Evolutionary conservation across 371 early-diverging fungal genomes (phyloP).

Genomic region (Rhizopus stolonifer): DNA sequence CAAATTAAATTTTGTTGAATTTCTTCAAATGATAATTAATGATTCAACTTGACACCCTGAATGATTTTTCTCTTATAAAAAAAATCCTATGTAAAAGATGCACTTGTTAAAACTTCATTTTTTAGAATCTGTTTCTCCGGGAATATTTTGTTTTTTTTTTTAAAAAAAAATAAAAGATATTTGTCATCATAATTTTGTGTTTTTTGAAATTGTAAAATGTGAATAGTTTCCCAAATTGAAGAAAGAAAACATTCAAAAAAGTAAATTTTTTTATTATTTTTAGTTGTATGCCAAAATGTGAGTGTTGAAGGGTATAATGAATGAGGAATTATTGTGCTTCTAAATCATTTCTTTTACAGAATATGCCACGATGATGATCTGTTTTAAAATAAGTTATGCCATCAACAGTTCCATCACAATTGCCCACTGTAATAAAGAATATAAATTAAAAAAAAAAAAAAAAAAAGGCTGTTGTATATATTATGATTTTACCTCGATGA

Average conservation of each 20-base stretch:
- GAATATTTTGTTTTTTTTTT: no score
- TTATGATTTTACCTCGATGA: slow-evolving; percentile 26
- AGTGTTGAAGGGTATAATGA: not conserved
- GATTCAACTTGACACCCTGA: slow-evolving; percentile 1
- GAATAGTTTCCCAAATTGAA: no score
- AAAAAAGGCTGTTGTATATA: no score
- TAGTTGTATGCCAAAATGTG: no score
- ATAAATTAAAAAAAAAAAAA: not conserved
- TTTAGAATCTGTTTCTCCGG: no score
- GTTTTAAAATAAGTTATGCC: slow-evolving; percentile 29
- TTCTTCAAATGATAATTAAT: not conserved
- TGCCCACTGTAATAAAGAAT: slow-evolving; percentile 22
- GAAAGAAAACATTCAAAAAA: no score
- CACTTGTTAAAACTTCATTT: not conserved
- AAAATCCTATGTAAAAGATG: not conserved
- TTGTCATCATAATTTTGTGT: no score
- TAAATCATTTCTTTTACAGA: slow-evolving; percentile 26
- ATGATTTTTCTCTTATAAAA: not conserved
- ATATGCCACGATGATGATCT: slow-evolving; percentile 32
- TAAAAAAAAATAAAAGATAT: no score
- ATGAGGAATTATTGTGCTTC: slow-evolving; percentile 10
- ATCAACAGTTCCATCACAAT: slow-evolving; percentile 27
- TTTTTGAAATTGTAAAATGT: no score
- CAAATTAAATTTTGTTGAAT: slow-evolving; percentile 2
- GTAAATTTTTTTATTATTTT: no score